Base-by-base conservation (phyloP, 139 green algal genomes). In the Protoeuglena noctilucae region DNA sequence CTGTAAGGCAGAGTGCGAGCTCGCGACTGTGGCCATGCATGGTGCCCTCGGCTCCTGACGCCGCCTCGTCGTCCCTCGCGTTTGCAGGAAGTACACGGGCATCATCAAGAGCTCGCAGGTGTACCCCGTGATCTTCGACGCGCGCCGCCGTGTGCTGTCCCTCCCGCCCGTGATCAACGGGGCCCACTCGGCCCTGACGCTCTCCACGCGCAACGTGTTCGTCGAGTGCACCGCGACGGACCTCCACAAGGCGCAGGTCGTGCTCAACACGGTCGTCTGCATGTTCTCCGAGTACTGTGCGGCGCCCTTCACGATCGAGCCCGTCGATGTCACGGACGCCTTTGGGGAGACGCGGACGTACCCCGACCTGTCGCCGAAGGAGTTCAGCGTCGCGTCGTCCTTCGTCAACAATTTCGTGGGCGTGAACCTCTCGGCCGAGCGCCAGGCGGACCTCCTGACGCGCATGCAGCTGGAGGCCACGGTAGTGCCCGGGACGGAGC, bases 111-210 rank as follows among this genome's bases (percentile, higher is more conserved):
- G 77, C 57, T 83, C 69, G 51, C 57, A 89, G 9, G 91, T 99
- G 26, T 96, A 91, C 70, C 91, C 91, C 0, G 91, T 93, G n/a
- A 71, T 99, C 29, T 82, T 82, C 50, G 91, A 99, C 57, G 66
- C 79, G 34, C 72, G 80, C 45, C 68, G 89, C 16, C 86, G 73
- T 12, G 81, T 99, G 59, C 78, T 96, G 51, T 96, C 87, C 17
- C 73, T 94, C 53, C 87, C 87, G 14, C 92, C 92, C 56, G 93
- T 99, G 72, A 99, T 99, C 84, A 99, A 99, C 68, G 83, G 92
- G 17, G 69, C 80, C 4, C 77, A 91, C 62, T 91, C 77, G 18
- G 87, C 83, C 62, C 96, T 98, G 53, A 76, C 64, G 16, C 63
- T 95, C 18, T 40, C 81, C 39, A 98, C 91, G 0, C 72, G 56